phyloP scores from a whole-genome alignment of 306 rosid species.

The Casuarina glauca region DNA sequence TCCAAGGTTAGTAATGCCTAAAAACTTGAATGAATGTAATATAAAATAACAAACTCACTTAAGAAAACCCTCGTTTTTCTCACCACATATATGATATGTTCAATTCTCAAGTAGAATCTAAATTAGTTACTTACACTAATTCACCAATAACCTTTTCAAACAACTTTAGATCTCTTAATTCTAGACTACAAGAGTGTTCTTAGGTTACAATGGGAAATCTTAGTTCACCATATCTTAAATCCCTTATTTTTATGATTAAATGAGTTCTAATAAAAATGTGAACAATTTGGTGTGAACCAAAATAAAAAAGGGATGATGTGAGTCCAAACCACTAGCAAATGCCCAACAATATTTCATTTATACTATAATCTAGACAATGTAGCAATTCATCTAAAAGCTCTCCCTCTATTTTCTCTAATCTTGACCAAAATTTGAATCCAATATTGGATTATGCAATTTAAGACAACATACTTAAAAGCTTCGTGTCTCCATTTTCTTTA shows the following conservation, averaged over 20 bases:
- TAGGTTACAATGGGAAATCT: background rate
- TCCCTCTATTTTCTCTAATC: too few relatives aligned
- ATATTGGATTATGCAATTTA: background rate
- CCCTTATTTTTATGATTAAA: background rate
- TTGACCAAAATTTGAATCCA: background rate
- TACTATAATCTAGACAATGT: too few relatives aligned
- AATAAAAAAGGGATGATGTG: background rate
- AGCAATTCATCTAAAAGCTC: too few relatives aligned
- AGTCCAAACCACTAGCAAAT: background rate
- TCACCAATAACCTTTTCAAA: background rate
- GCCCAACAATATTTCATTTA: background rate
- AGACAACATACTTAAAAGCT: background rate
- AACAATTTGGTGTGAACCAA: background rate
- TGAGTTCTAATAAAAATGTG: background rate
- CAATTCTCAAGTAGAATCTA: background rate
- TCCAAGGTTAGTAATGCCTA: too few relatives aligned
- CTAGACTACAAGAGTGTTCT: background rate
- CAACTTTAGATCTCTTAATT: background rate
- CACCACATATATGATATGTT: background rate
- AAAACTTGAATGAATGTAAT: background rate
- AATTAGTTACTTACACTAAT: background rate
- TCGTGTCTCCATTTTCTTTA: background rate
- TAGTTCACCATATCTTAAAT: background rate
- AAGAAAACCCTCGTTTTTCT: background rate
- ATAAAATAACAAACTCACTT: background rate